These are phyloP conservation scores for Coriolopsis trogii DNA, from an alignment of 1,284 basidiomycete genomes.

Conservation along the genomic window DNA sequence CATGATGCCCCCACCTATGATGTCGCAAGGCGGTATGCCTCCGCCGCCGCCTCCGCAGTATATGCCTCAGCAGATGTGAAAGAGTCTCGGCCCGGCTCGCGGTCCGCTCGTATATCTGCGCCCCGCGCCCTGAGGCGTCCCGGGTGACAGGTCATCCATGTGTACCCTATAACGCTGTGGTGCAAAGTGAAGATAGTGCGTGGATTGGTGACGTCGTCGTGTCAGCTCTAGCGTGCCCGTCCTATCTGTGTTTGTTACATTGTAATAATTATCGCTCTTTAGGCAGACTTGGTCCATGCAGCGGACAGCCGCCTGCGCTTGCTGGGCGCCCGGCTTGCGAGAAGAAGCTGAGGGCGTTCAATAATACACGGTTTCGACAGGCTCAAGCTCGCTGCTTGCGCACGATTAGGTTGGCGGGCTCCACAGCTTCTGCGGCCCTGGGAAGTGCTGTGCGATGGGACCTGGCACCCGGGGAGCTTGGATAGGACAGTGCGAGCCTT, in stretches of 20 bases:
- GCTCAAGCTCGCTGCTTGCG: slow-evolving; percentile 6
- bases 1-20: slow-evolving; percentile 34
- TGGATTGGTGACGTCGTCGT: slow-evolving; percentile 23
- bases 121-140: neutral
- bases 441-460: no score
- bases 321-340: neutral
- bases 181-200: slow-evolving; percentile 19
- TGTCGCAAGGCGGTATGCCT: slow-evolving; percentile 30
- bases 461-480: no score
- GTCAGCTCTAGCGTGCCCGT: slow-evolving; percentile 1
- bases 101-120: neutral
- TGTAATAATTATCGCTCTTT: slow-evolving; percentile 11
- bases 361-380: slow-evolving; percentile 1
- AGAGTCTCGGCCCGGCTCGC: neutral
- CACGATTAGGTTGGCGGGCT: neutral
- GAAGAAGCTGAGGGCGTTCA: slow-evolving; percentile 10
- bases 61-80: slow-evolving; percentile 21
- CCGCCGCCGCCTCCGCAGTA: slow-evolving; percentile 20
- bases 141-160: neutral
- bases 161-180: neutral
- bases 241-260: neutral
- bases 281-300: no score
- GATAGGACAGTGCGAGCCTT: no score
- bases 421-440: no score
- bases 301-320: no score